These are phyloP conservation scores for Fraxinus pennsylvanica DNA, from an alignment of 257 asterid species.

Conservation along the genomic window DNA sequence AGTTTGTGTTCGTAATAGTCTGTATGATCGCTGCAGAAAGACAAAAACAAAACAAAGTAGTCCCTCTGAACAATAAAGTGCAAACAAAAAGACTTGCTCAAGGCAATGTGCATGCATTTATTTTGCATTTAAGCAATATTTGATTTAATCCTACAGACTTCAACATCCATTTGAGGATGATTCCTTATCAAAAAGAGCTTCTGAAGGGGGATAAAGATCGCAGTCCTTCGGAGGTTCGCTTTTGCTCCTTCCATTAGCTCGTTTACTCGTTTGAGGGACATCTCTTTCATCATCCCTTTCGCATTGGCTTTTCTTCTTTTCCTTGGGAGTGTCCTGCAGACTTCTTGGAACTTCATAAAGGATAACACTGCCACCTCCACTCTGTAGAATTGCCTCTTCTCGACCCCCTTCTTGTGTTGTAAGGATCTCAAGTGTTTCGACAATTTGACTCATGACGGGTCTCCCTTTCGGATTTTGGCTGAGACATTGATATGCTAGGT, in stretches of 20 bases:
- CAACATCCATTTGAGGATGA: constrained; percentile 24
- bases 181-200: constrained; percentile 29
- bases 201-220: constrained; percentile 40
- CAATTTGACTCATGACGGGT: constrained; percentile 82
- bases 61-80: background rate
- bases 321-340: constrained; percentile 18
- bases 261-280: constrained; percentile 30
- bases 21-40: background rate
- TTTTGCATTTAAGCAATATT: background rate
- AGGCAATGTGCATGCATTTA: background rate
- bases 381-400: constrained; percentile 40
- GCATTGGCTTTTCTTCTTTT: constrained; percentile 10
- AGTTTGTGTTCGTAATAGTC: no score
- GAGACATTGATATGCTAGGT: constrained; percentile 80
- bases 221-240: constrained; percentile 72
- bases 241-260: constrained; percentile 53
- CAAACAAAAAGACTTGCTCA: background rate
- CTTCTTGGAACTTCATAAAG: constrained; percentile 64
- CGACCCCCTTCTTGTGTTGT: constrained; percentile 47
- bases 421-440: constrained; percentile 77
- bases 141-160: background rate
- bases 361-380: constrained; percentile 58
- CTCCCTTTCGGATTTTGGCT: constrained; percentile 93
- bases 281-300: constrained; percentile 33
- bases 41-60: no score